These are phyloP conservation scores for Quercus ilex DNA, from an alignment of 306 rosid species.

Conservation along the genomic window DNA sequence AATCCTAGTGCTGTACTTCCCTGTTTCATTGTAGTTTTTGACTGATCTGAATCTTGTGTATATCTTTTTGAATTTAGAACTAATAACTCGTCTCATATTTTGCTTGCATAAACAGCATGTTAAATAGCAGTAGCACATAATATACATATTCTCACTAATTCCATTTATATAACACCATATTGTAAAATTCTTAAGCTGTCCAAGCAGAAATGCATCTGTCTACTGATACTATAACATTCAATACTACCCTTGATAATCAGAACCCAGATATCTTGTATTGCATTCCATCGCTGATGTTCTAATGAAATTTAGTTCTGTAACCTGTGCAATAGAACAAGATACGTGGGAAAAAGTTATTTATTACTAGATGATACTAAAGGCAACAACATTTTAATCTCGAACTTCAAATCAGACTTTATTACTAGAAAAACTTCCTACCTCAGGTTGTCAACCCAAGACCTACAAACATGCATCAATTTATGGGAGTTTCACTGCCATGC, in stretches of 20 bases:
- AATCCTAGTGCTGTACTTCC: slow-evolving; percentile 71
- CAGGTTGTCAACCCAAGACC: not conserved
- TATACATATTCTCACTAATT: not conserved
- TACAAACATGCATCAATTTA: not conserved
- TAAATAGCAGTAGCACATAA: not conserved
- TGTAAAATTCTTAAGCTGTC: not conserved
- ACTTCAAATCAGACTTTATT: not conserved
- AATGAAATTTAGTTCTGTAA: slow-evolving; percentile 4
- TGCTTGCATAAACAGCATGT: not conserved
- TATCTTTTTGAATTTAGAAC: not conserved
- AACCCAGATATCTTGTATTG: not conserved
- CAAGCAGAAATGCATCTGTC: not conserved
- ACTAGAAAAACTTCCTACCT: not conserved
- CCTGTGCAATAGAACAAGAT: slow-evolving; percentile 15
- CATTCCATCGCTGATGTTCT: not conserved
- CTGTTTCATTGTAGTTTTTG: slow-evolving; percentile 65
- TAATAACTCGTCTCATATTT: not conserved
- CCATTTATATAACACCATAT: not conserved
- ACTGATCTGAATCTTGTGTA: slow-evolving; percentile 19
- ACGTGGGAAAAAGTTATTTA: not conserved
- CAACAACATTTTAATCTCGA: not conserved
- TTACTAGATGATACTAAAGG: slow-evolving; percentile 20
- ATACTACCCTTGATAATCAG: not conserved
- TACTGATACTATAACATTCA: not conserved
- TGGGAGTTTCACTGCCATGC: slow-evolving; percentile 66